phyloP scores from a whole-genome alignment of 805 yeast species.

The Wickerhamiella siamensis region DNA sequence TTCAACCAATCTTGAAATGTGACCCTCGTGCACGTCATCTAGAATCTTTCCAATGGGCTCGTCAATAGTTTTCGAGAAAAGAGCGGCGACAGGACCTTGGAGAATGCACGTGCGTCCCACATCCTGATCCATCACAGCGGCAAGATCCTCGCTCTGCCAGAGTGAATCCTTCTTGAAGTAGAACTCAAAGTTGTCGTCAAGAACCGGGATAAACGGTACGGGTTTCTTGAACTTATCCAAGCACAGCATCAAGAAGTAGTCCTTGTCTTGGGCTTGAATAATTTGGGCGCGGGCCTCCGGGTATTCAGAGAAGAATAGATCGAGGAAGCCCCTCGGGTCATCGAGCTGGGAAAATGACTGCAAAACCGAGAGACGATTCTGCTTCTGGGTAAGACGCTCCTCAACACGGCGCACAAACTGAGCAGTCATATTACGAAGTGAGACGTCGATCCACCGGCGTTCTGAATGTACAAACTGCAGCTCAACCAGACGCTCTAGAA shows the following conservation, averaged over 20 bases:
- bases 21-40: slow-evolving; percentile 83
- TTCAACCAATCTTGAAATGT: slow-evolving; percentile 44
- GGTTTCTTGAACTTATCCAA: slow-evolving; percentile 84
- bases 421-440: slow-evolving; percentile 78
- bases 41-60: slow-evolving; percentile 87
- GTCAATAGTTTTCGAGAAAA: slow-evolving; percentile 68
- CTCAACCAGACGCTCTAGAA: slow-evolving; percentile 74
- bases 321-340: slow-evolving; percentile 45
- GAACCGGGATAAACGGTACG: slow-evolving; percentile 91
- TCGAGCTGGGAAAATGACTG: slow-evolving; percentile 56
- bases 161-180: slow-evolving; percentile 97
- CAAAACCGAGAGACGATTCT: slow-evolving; percentile 41
- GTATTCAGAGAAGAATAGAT: slow-evolving; percentile 48
- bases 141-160: slow-evolving; percentile 97
- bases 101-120: slow-evolving; percentile 98
- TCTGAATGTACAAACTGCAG: slow-evolving; percentile 72
- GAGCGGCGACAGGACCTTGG: slow-evolving; percentile 98
- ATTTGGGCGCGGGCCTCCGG: slow-evolving; percentile 69
- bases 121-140: slow-evolving; percentile 88
- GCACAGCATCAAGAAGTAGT: slow-evolving; percentile 74
- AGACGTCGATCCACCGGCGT: slow-evolving; percentile 71
- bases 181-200: slow-evolving; percentile 86
- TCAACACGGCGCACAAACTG: slow-evolving; percentile 84
- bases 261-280: slow-evolving; percentile 89
- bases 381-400: slow-evolving; percentile 69